These are phyloP conservation scores for Halocafeteria seosinensis DNA, from an alignment of 108 stramenopile genomes.

Conservation along the genomic window DNA sequence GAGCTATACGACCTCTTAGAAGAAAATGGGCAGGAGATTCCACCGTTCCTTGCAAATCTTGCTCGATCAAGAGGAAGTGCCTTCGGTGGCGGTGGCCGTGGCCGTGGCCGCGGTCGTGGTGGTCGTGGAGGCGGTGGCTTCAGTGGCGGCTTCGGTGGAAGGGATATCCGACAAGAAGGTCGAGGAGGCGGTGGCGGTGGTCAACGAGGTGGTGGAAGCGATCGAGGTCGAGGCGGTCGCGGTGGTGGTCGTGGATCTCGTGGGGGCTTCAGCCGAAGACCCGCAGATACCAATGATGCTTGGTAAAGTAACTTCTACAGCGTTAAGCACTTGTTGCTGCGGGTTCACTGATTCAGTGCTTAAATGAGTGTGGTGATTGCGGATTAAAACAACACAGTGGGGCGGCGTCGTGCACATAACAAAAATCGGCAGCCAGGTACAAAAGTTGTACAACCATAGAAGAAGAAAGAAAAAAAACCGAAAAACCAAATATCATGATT, in stretches of 20 bases:
- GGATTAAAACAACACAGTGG: too few species aligned
- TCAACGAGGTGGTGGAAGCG: neutral
- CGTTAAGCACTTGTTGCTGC: too few species aligned
- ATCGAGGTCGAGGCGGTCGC: neutral
- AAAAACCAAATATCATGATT: too few species aligned
- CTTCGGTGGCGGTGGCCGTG: conserved; percentile 5
- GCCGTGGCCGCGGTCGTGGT: conserved; percentile 4
- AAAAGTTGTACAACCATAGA: too few species aligned
- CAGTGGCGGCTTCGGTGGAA: neutral
- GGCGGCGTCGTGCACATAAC: too few species aligned
- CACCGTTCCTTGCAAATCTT: conserved; percentile 8
- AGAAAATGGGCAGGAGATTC: conserved; percentile 18
- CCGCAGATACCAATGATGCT: too few species aligned
- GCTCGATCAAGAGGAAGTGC: conserved; percentile 14
- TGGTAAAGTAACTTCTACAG: too few species aligned
- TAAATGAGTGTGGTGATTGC: too few species aligned
- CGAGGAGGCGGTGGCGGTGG: neutral
- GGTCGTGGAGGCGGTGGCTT: conserved; percentile 1
- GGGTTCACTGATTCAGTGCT: too few species aligned
- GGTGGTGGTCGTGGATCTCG: neutral
- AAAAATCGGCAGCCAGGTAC: too few species aligned
- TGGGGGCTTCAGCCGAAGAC: too few species aligned
- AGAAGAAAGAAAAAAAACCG: too few species aligned
- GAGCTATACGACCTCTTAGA: conserved; percentile 28
- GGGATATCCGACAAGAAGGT: neutral